Base-by-base conservation (phyloP, 306 rosid species). In the Gastrolobium villosum region DNA sequence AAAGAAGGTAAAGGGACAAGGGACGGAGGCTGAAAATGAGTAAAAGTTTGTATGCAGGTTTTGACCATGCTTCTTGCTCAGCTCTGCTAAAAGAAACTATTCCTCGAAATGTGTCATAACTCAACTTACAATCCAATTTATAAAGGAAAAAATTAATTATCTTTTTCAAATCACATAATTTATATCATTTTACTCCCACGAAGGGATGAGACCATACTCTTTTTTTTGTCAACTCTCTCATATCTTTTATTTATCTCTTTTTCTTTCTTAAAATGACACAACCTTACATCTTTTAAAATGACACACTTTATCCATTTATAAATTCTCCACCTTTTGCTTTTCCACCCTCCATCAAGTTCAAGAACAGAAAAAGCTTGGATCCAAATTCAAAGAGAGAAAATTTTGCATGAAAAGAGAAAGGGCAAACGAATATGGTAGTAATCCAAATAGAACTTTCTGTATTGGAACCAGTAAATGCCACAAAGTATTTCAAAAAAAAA, bases 1-100 rank as follows among this genome's bases (percentile, higher is more conserved):
- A 72, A 56, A 72, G 77, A 72, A 60, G 66, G 39, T 55, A 72
- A 72, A 72, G 54, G 2, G 15, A 44, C 5, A 54, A 41, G n/a
- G 30, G 66, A 28, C 55, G 55, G 66, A 41, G 37, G 7, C 30
- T 3, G 40, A 40, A 40, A 40, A 72, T 41, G 71, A 65, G 52
- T 9, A 65, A 62, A 62, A 56, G 77, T 32, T 55, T 31, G 45
- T 30, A 10, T 26, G 67, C 78, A 57, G 48, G 57, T 59, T 32
- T 44, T 44, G 49, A 44, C n/a, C 49, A 34, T 72, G 77, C 65
- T 39, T 65, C 26, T 72, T 72, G 65, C 44, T 68, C 45, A 68
- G n/a, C 28, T 71, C 65, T 9, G 34, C 66, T 74, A 48, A 4
- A 59, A 44, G 11, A 45, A 45, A 32, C 32, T 60, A 11, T 73